Percentiles rank a stretch among this genome's conserved stretches.
Conservation (phyloP, 345 rosid genomes). For the Syzygium aromaticum region DNA sequence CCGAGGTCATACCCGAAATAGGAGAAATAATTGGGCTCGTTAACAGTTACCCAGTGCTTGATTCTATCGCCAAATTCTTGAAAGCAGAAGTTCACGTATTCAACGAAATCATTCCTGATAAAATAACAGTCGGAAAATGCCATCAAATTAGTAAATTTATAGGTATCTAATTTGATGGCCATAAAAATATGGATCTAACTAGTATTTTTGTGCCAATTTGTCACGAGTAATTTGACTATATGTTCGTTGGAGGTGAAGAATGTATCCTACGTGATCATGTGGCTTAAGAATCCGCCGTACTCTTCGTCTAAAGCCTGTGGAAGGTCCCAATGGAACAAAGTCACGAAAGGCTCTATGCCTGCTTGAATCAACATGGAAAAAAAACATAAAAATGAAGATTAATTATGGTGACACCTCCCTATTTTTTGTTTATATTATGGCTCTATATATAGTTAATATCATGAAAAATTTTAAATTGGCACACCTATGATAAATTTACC, state of each 20-base stretch:
- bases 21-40: slow-evolving; percentile 5
- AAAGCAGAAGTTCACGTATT: slow-evolving; percentile 10
- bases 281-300: slow-evolving; percentile 18
- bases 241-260: not conserved
- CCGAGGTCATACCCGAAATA: not conserved
- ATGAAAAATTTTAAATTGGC: too few species aligned
- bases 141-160: too few species aligned
- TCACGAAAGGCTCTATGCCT: slow-evolving; percentile 23
- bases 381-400: not conserved
- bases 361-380: not conserved
- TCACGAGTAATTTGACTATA: not conserved
- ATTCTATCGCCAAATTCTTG: slow-evolving; percentile 19
- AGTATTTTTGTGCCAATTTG: not conserved
- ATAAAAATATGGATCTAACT: not conserved
- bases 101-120: slow-evolving; percentile 7
- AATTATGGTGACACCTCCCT: not conserved
- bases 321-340: slow-evolving; percentile 21
- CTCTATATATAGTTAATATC: too few species aligned
- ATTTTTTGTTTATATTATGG: not conserved
- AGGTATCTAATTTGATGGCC: not conserved
- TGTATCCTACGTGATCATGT: slow-evolving; percentile 15
- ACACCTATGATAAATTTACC: too few species aligned
- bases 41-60: slow-evolving; percentile 11
- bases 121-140: not conserved
- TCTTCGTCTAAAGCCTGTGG: slow-evolving; percentile 23